Percentiles rank a stretch among this genome's conserved stretches.
These are phyloP conservation scores for Ustilago cynodontis DNA, from an alignment of 1,284 basidiomycete species.

Conservation along the genomic window DNA sequence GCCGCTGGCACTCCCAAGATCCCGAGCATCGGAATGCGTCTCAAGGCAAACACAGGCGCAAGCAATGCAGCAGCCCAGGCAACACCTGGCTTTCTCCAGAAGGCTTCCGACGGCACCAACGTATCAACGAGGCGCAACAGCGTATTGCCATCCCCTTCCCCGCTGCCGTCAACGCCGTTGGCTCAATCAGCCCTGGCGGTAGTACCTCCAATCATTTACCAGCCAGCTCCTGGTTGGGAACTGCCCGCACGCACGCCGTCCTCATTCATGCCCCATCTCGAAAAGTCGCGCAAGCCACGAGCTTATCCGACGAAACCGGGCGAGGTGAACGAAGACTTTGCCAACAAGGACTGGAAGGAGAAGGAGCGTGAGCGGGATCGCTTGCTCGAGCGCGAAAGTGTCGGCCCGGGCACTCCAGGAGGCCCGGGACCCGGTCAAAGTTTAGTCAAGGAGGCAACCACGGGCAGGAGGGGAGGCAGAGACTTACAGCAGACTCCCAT, in stretches of 20 bases:
- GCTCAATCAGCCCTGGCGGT: slow-evolving; percentile 8
- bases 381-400: slow-evolving; percentile 49
- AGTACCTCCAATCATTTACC: slow-evolving; percentile 25
- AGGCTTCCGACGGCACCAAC: slow-evolving; percentile 35
- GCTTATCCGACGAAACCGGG: slow-evolving; percentile 61
- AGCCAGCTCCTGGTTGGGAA: slow-evolving; percentile 58
- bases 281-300: slow-evolving; percentile 43
- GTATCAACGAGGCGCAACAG: slow-evolving; percentile 50
- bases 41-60: slow-evolving; percentile 52
- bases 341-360: slow-evolving; percentile 65
- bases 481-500: slow-evolving; percentile 66
- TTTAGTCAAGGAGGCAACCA: slow-evolving; percentile 51
- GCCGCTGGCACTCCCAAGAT: slow-evolving; percentile 28
- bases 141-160: slow-evolving; percentile 47
- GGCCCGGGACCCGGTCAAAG: slow-evolving; percentile 49
- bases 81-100: slow-evolving; percentile 39
- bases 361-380: slow-evolving; percentile 61
- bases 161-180: slow-evolving; percentile 41
- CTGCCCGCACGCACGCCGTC: slow-evolving; percentile 55
- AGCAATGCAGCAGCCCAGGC: slow-evolving; percentile 25
- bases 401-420: slow-evolving; percentile 50
- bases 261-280: slow-evolving; percentile 54
- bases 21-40: slow-evolving; percentile 48
- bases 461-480: slow-evolving; percentile 49
- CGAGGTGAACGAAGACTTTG: slow-evolving; percentile 66